These are phyloP conservation scores for Barbarea vulgaris DNA, from an alignment of 345 rosid species.

Conservation along the genomic window DNA sequence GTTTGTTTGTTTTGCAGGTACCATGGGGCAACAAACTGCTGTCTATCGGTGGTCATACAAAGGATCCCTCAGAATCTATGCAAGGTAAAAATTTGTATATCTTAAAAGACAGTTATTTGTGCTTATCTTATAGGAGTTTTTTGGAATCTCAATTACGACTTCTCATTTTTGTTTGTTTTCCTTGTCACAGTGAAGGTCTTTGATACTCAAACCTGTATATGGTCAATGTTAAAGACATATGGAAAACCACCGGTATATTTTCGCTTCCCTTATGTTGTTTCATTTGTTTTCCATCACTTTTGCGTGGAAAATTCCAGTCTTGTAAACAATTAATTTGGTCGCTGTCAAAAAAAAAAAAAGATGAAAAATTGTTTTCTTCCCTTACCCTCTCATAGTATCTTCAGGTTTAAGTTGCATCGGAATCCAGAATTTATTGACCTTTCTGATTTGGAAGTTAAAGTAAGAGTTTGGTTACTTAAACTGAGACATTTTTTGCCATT, in stretches of 20 bases:
- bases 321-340: background rate
- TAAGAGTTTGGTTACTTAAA: constrained; percentile 10
- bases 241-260: constrained; percentile 96
- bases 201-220: constrained; percentile 69
- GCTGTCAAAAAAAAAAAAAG: background rate
- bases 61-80: constrained; percentile 85
- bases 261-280: constrained; percentile 28
- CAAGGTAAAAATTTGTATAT: constrained; percentile 54
- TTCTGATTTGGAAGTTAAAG: constrained; percentile 4
- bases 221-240: constrained; percentile 91
- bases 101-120: constrained; percentile 4
- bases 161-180: constrained; percentile 27
- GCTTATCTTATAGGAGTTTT: constrained; percentile 6
- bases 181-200: constrained; percentile 77
- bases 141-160: constrained; percentile 16
- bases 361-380: constrained; percentile 5
- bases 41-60: constrained; percentile 92
- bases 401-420: constrained; percentile 13
- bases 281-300: constrained; percentile 11
- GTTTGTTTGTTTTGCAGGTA: constrained; percentile 58
- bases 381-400: constrained; percentile 4
- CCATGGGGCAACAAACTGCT: constrained; percentile 92
- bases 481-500: constrained; percentile 13
- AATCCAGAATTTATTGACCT: background rate
- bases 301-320: constrained; percentile 25